Evolutionary conservation across 768 basidiomycete genomes (phyloP).

Genomic region (Nevesoporus exiguus): DNA sequence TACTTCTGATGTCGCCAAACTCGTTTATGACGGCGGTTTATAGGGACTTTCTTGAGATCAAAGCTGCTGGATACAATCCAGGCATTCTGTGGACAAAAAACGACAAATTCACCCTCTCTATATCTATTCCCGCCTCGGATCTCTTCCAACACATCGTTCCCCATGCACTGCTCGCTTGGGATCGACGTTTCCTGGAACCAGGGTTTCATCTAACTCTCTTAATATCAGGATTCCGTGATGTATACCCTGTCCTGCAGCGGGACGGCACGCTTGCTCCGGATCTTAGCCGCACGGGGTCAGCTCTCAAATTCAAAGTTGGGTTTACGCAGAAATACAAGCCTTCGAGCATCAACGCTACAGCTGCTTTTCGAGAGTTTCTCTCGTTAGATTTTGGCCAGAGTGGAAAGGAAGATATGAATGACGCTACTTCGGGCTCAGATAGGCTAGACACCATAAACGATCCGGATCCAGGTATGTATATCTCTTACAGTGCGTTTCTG

Average conservation of each 20-base stretch:
- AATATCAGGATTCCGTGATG: slow-evolving; percentile 50
- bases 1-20: background rate
- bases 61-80: slow-evolving; percentile 55
- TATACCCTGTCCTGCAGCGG: slow-evolving; percentile 49
- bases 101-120: slow-evolving; percentile 51
- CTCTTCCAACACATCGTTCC: slow-evolving; percentile 54
- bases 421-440: background rate
- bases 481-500: background rate
- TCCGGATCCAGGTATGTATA: background rate
- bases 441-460: background rate
- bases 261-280: slow-evolving; percentile 40
- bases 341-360: slow-evolving; percentile 41
- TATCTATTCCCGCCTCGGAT: slow-evolving; percentile 53
- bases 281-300: slow-evolving; percentile 35
- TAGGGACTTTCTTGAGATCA: slow-evolving; percentile 61
- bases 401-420: slow-evolving; percentile 15
- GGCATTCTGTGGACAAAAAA: slow-evolving; percentile 51
- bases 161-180: slow-evolving; percentile 73
- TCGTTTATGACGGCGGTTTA: background rate
- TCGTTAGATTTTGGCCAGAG: slow-evolving; percentile 32
- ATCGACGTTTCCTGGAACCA: slow-evolving; percentile 55
- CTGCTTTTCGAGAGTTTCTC: slow-evolving; percentile 49
- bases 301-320: slow-evolving; percentile 58
- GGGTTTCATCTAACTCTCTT: slow-evolving; percentile 62
- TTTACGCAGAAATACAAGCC: slow-evolving; percentile 62